Conservation (phyloP, 768 basidiomycete genomes). For the Myochromella boudieri region DNA sequence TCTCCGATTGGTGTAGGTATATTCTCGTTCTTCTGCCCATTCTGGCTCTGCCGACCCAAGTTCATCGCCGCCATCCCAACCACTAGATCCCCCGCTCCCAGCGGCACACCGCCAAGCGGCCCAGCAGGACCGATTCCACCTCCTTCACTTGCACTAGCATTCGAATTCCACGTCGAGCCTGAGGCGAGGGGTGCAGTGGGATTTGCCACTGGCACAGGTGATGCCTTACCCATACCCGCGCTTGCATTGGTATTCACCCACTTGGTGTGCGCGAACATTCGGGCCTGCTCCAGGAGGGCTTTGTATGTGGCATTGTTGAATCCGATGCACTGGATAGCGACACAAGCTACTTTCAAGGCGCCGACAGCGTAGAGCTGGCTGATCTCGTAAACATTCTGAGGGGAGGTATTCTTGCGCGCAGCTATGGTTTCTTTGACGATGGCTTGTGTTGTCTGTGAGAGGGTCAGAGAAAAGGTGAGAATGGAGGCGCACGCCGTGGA, state of each 20-base stretch:
- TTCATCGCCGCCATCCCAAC: constrained; percentile 13
- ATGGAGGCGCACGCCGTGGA: no score
- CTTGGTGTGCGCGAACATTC: constrained; percentile 41
- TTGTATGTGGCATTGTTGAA: constrained; percentile 70
- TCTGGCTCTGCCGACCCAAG: constrained; percentile 15
- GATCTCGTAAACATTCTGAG: constrained; percentile 76
- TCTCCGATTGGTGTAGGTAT: constrained; percentile 14
- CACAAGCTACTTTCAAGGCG: constrained; percentile 70
- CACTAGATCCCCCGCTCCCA: constrained; percentile 9
- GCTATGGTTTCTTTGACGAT: constrained; percentile 73
- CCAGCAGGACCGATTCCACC: neutral
- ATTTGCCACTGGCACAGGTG: constrained; percentile 4
- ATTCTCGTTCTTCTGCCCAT: constrained; percentile 19
- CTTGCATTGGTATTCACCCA: constrained; percentile 24
- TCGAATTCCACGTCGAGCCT: constrained; percentile 12
- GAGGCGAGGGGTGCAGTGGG: constrained; percentile 9
- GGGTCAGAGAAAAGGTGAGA: neutral
- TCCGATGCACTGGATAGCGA: constrained; percentile 75
- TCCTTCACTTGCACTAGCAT: neutral
- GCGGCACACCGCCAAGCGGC: neutral
- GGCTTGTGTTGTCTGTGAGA: constrained; percentile 55
- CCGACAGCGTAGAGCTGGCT: constrained; percentile 71
- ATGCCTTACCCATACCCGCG: constrained; percentile 1
- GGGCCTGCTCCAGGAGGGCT: constrained; percentile 64
- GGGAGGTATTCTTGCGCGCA: constrained; percentile 72